Evolutionary conservation across 305 asterid genomes (phyloP).

Genomic region (Fraxinus baroniana): DNA sequence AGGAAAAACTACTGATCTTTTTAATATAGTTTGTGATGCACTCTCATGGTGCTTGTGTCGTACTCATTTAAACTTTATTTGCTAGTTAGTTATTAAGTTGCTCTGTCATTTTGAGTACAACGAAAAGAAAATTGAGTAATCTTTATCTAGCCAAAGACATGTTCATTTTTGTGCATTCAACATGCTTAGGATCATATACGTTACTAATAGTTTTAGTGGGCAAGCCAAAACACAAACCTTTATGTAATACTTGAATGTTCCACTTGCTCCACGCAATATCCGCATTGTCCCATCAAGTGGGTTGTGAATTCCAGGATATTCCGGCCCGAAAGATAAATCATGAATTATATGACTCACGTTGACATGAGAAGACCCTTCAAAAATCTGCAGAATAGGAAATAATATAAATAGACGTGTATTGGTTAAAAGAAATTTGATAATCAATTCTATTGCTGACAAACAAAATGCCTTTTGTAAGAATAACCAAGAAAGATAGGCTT

Average conservation of each 20-base stretch:
- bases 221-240: slow-evolving; percentile 55
- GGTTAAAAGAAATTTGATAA: background rate
- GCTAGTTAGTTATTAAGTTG: background rate
- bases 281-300: slow-evolving; percentile 91
- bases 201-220: background rate
- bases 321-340: slow-evolving; percentile 91
- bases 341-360: slow-evolving; percentile 95
- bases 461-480: background rate
- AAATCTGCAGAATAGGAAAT: slow-evolving; percentile 61
- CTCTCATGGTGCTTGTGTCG: background rate
- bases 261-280: slow-evolving; percentile 79
- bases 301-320: slow-evolving; percentile 94
- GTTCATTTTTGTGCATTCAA: background rate
- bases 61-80: background rate
- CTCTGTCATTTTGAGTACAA: background rate
- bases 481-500: background rate
- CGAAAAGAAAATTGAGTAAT: background rate
- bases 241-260: slow-evolving; percentile 96
- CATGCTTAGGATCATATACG: background rate
- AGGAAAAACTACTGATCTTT: slow-evolving; percentile 17
- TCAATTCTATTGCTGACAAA: slow-evolving; percentile 7
- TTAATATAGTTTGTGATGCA: background rate
- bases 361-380: slow-evolving; percentile 82
- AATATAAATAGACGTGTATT: slow-evolving; percentile 3
- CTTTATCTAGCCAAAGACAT: slow-evolving; percentile 17